Evolutionary conservation across 768 basidiomycete species (phyloP), one percentile per base, ranked within the genome.

Genomic region (Daedaleopsis nitida): DNA sequence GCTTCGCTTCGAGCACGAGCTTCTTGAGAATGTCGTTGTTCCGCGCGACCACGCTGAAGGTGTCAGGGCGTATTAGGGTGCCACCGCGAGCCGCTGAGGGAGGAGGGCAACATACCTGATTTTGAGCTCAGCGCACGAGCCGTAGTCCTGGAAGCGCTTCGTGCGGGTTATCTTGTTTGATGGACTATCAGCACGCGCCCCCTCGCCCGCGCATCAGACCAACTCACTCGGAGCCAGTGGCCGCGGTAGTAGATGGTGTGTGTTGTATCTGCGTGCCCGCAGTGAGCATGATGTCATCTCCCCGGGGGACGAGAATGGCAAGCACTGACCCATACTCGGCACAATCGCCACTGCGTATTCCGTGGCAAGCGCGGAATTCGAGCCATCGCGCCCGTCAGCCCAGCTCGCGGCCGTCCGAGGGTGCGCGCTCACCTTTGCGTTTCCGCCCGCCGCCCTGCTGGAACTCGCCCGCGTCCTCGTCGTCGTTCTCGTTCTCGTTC

Each of bases 201-300:
- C 58, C 59, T 32, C 51, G 54, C 47, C 44, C 38, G 55, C 37
- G 45, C 51, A 49, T 55, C 62, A 53, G 51, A n/a, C 39, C 27
- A 13, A 74, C 84, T 61, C 70, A 92, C 90, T 71, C 91, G 82
- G 61, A 94, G 80, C 92, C 91, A 93, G 69, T 94, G 92, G 53
- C 92, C 92, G 69, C 85, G 85, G 79, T 94, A 94, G 78, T 91
- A 94, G 58, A 94, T 92, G 16, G 91, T 94, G 72, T 94, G 92
- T 8, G 89, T 92, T 0, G 90, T 92, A 69, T 93, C 92, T 92
- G 52, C 68, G 27, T 32, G 3, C 44, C 35, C 60, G 50, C 24
- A 54, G 58, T 58, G 39, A 59, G 54, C 47, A 50, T 57, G 60
- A 66, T 62, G 63, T 68, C 62, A 65, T 57, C 55, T 58, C 47